phyloP scores from a whole-genome alignment of 768 basidiomycete genomes.

The Mrakia hoshinonis region DNA sequence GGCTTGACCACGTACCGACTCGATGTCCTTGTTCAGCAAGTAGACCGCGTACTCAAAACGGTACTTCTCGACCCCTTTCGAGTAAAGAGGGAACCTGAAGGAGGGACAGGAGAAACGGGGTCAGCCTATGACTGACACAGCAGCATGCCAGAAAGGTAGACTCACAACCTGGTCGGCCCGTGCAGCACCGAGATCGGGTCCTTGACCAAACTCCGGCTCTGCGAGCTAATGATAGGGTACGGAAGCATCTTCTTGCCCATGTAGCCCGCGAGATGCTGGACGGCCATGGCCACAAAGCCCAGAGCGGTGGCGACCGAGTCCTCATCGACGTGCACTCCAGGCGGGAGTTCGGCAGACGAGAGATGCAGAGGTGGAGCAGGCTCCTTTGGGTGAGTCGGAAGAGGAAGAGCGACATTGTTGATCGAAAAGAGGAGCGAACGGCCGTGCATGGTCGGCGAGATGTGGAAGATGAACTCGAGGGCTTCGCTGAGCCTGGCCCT shows the following conservation, averaged over 20 bases:
- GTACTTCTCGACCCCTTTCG: constrained; percentile 89
- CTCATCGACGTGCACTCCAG: constrained; percentile 57
- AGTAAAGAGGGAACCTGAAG: constrained; percentile 90
- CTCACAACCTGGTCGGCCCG: constrained; percentile 76
- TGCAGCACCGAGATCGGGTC: constrained; percentile 93
- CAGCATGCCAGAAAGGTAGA: constrained; percentile 20
- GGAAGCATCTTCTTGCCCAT: constrained; percentile 51
- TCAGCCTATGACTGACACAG: background rate
- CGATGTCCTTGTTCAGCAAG: constrained; percentile 92
- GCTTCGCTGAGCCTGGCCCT: background rate
- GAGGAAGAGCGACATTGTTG: constrained; percentile 78
- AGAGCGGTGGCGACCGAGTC: constrained; percentile 79
- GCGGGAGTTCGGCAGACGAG: constrained; percentile 47
- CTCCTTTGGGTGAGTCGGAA: constrained; percentile 62
- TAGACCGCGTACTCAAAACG: constrained; percentile 97
- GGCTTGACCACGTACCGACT: constrained; percentile 55
- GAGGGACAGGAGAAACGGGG: background rate
- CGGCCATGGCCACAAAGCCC: constrained; percentile 78
- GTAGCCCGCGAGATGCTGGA: constrained; percentile 72
- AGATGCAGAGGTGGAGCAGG: constrained; percentile 74
- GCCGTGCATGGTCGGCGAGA: constrained; percentile 59
- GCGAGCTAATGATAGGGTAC: constrained; percentile 83
- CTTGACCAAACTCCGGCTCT: constrained; percentile 79
- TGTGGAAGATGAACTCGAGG: constrained; percentile 74
- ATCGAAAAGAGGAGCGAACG: constrained; percentile 83